Percentiles rank a stretch among this genome's conserved stretches.
These are phyloP conservation scores for Phaffomyces opuntiae DNA, from an alignment of 805 yeast genomes.

Conservation along the genomic window DNA sequence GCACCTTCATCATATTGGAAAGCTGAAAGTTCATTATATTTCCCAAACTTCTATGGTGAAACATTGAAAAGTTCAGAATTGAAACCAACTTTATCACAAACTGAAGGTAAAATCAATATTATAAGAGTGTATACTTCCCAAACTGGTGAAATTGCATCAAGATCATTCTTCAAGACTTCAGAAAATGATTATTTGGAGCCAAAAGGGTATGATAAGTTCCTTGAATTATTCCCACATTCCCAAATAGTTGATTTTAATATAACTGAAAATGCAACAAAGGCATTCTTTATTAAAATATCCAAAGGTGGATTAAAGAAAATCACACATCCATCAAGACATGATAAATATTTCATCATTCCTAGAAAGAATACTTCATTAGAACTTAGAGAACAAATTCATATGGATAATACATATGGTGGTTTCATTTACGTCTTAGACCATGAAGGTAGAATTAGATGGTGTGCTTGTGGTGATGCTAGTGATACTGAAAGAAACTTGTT, in stretches of 20 bases:
- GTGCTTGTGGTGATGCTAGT: constrained; percentile 74
- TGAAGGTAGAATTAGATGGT: constrained; percentile 79
- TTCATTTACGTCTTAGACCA: constrained; percentile 74
- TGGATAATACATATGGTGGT: constrained; percentile 77
- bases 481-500: constrained; percentile 56
- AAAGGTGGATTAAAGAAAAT: constrained; percentile 35
- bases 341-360: constrained; percentile 57
- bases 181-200: constrained; percentile 35
- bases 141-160: constrained; percentile 63
- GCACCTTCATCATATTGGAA: constrained; percentile 80
- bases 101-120: constrained; percentile 50
- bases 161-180: constrained; percentile 47
- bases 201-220: constrained; percentile 35
- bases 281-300: constrained; percentile 51
- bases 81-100: constrained; percentile 27
- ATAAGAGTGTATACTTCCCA: constrained; percentile 60
- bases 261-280: constrained; percentile 69
- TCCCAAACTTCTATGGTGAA: constrained; percentile 70
- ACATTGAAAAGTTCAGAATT: constrained; percentile 34
- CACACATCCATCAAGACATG: constrained; percentile 42
- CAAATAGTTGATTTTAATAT: constrained; percentile 74
- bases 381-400: constrained; percentile 49
- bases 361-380: constrained; percentile 50
- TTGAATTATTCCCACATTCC: constrained; percentile 38
- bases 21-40: constrained; percentile 63